These are phyloP conservation scores for Pestalotiopsis sp. DNA, from an alignment of 2,329 filamentous ascomycete species.

Conservation along the genomic window DNA sequence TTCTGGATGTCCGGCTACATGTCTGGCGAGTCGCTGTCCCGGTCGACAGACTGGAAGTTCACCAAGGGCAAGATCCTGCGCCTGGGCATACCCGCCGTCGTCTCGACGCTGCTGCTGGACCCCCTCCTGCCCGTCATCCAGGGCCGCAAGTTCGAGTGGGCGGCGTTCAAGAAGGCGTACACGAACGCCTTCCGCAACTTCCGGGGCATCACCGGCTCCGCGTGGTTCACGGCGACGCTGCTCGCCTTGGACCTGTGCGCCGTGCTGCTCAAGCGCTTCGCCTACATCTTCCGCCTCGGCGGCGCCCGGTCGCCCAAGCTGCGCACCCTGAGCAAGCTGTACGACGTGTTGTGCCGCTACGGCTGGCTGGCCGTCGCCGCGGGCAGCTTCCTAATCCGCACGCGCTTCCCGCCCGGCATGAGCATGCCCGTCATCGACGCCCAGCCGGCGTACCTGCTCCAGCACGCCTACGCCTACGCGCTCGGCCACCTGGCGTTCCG, in stretches of 20 bases:
- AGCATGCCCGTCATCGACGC: constrained; percentile 2
- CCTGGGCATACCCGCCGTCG: not conserved
- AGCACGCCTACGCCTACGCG: constrained; percentile 9
- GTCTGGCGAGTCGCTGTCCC: constrained; percentile 6
- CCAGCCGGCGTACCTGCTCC: constrained; percentile 1
- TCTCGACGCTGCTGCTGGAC: constrained; percentile 1
- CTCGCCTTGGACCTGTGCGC: constrained; percentile 10
- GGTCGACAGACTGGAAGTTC: not conserved
- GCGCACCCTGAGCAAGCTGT: constrained; percentile 2
- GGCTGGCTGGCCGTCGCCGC: constrained; percentile 11
- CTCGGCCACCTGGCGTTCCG: constrained; percentile 10
- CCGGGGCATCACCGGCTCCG: constrained; percentile 2
- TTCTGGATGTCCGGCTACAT: constrained; percentile 9
- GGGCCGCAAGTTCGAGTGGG: not conserved
- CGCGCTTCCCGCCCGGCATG: constrained; percentile 2
- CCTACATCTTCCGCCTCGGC: not conserved
- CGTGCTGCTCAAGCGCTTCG: constrained; percentile 7
- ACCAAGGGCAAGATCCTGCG: constrained; percentile 6
- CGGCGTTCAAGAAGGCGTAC: constrained; percentile 5
- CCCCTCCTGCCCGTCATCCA: not conserved
- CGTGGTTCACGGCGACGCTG: constrained; percentile 11
- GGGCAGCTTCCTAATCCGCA: constrained; percentile 10
- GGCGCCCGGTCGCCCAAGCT: not conserved
- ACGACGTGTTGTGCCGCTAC: constrained; percentile 10
- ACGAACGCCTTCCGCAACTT: constrained; percentile 6